Base-by-base conservation (phyloP, 495 filamentous ascomycete species). In the Penicillium goetzii region DNA sequence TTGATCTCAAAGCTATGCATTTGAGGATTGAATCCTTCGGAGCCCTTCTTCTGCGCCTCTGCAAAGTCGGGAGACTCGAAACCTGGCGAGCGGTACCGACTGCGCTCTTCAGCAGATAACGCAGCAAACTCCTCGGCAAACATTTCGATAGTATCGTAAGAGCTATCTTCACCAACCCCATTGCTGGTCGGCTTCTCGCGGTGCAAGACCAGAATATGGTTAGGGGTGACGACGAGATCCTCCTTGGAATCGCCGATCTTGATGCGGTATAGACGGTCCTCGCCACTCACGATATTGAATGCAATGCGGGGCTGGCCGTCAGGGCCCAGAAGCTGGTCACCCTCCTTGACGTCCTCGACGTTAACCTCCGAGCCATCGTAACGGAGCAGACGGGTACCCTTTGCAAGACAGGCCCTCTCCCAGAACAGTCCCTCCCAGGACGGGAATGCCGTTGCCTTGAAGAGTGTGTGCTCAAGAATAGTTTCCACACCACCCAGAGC, bases 391-490 rank as follows among this genome's bases (percentile, higher is more conserved):
- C 67, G 68, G 17, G 78, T 80, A 17, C 76, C 76, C 59, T 76
- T 74, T 33, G 74, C 74, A 62, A 80, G 70, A 71, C 78, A 86
- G 51, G 92, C 93, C 61, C 90, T 34, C 72, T 98, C 96, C 96
- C 96, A 99, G 76, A 99, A 99, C 23, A 99, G 83, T 71, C 96
- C 96, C 76, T 99, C 96, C 95, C 96, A 99, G 3, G 92, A 96
- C 25, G 95, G 93, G 77, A 99, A 99, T 53, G 94, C 96, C 1
- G 96, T 99, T 8, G 96, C 96, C 74, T 97, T 97, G 88, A 99
- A 99, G 10, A 99, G 77, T 0, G 95, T 98, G 72, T 99, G 95
- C 74, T 99, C 96, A 11, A 99, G 84, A 72, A 99, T 99, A 2
- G 96, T 98, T 73, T 99, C 96, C n/a, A 99, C 96, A 88, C 96